Conservation (phyloP, 257 asterid species). For the Salvia rosmarinus region DNA sequence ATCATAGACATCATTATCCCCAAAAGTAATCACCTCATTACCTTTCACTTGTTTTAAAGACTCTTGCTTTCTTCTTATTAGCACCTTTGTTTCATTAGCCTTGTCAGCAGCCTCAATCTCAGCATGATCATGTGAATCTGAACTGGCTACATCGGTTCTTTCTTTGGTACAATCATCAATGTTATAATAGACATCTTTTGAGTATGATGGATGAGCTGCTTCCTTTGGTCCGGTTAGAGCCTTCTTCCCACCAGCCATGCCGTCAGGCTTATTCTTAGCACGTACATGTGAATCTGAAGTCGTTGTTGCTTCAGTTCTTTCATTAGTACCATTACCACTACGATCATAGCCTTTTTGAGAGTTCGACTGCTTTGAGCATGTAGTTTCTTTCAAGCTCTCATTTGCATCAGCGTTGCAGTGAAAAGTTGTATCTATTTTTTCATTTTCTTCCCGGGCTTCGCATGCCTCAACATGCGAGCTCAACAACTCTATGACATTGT, state of each 20-base stretch:
- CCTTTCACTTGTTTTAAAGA: no score
- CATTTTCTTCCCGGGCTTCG: background rate
- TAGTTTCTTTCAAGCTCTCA: no score
- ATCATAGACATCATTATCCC: no score
- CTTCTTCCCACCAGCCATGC: background rate
- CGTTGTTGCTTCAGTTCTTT: background rate
- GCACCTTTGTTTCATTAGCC: no score
- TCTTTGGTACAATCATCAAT: background rate
- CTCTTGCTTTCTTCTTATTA: no score
- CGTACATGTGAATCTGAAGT: background rate
- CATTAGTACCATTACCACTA: background rate
- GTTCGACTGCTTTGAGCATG: no score
- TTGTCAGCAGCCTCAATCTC: no score
- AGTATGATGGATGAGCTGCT: conserved; percentile 14
- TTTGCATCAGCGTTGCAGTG: no score
- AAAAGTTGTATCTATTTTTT: no score
- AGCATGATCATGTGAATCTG: background rate
- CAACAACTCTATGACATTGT: conserved; percentile 5
- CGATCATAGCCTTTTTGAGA: background rate
- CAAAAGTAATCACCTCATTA: no score
- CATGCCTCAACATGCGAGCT: background rate
- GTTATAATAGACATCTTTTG: background rate
- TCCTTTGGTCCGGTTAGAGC: background rate
- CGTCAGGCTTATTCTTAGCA: background rate
- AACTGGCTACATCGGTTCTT: background rate